Evolutionary conservation across 2,329 filamentous ascomycete species (phyloP).

Genomic region (Lachnellula willkommii): DNA sequence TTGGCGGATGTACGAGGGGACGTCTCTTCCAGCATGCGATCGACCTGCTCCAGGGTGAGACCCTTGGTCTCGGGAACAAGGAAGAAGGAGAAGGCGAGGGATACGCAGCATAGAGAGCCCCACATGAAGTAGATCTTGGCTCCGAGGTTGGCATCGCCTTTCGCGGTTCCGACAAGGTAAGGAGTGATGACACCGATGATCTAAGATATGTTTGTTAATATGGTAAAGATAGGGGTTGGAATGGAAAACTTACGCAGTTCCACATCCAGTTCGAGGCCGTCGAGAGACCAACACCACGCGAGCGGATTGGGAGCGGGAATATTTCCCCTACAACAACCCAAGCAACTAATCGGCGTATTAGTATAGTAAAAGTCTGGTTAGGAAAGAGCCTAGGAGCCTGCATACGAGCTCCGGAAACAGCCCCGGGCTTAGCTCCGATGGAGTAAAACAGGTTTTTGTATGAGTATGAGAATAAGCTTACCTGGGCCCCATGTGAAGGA

Average conservation of each 20-base stretch:
- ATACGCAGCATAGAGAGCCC: constrained; percentile 62
- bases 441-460: no score
- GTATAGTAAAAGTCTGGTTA: no score
- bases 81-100: constrained; percentile 68
- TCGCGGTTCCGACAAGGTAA: no score
- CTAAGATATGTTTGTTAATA: no score
- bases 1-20: constrained; percentile 34
- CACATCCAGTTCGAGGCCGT: constrained; percentile 90
- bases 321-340: constrained; percentile 87
- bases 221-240: no score
- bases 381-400: no score
- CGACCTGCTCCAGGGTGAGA: constrained; percentile 74
- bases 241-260: constrained; percentile 51
- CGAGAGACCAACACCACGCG: constrained; percentile 78
- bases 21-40: constrained; percentile 60
- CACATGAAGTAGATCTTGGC: constrained; percentile 74
- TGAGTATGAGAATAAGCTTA: no score
- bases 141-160: constrained; percentile 55
- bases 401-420: no score
- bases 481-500: constrained; percentile 78
- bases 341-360: constrained; percentile 33
- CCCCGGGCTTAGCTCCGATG: no score
- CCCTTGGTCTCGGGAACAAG: constrained; percentile 85
- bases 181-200: no score
- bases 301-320: constrained; percentile 83